Base-by-base conservation (phyloP, 179 eudicot genomes). In the Silene vulgaris region DNA sequence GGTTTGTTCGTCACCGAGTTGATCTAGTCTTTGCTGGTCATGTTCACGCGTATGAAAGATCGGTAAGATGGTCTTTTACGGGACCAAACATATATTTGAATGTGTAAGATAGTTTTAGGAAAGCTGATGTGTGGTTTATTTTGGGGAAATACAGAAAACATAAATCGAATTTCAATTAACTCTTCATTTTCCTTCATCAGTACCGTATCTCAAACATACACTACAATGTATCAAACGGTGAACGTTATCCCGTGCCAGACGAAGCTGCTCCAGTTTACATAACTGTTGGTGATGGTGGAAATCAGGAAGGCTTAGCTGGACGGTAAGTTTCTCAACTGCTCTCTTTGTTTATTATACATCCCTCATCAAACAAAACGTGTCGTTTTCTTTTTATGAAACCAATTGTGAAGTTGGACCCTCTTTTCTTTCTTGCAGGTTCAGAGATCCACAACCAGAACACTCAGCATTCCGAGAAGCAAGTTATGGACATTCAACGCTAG, bases 11-110 rank as follows among this genome's bases (percentile, higher is more conserved):
- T 12, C 75, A 88, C 89, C 90, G 80, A 83, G 98, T 94, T 80
- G 98, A 93, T 80, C 73, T 91, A 14, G 72, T 93, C 62, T 89
- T 88, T 75, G 92, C 98, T 30, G 98, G 97, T 66, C 98, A 93
- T 85, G 98, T 93, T 60, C 98, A 93, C 75, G 98, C 97, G 17
- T 93, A 93, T 80, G 98, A 94, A 82, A 86, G 98, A 94, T 92
- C 97, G 80, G 98, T 94, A 78, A 45, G 92, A 56, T 70, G 56
- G 26, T 61, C 3, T 11, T 61, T 32, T 74, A 20, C 17, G 14
- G 8, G 30, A 48, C 32, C 21, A 62, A 48, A 13, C 28, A 13
- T 61, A 45, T 0, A 40, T 40, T 19, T 54, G 35, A 54, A 54
- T 63, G 19, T 29, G 12, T 26, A 19, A 26, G 30, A 57, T 56